A percentile compares a stretch with the other conserved stretches of the same genome.
phyloP scores from a whole-genome alignment of 768 basidiomycete species.

The Xerocomellus intermedius region DNA sequence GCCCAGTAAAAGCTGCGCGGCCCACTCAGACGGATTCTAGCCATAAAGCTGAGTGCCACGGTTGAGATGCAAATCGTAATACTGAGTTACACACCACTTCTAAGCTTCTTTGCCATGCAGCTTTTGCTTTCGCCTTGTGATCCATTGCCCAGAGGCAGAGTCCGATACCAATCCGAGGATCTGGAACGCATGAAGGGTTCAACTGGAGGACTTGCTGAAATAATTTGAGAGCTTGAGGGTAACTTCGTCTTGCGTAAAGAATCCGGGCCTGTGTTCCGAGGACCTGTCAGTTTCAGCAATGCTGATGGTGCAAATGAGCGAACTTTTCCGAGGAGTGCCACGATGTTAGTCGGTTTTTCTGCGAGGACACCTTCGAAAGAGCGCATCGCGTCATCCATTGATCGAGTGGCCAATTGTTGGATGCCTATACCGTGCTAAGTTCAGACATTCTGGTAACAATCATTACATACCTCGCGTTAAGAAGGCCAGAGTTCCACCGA shows the following conservation, averaged over 20 bases:
- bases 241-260: slow-evolving; percentile 75
- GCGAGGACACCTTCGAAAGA: slow-evolving; percentile 79
- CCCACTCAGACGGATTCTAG: slow-evolving; percentile 77
- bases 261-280: slow-evolving; percentile 64
- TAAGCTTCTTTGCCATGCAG: slow-evolving; percentile 87
- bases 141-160: slow-evolving; percentile 91
- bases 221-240: slow-evolving; percentile 72
- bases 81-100: slow-evolving; percentile 65
- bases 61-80: background rate
- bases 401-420: slow-evolving; percentile 74
- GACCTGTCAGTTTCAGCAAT: background rate
- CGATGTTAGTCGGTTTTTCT: slow-evolving; percentile 79
- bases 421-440: slow-evolving; percentile 51
- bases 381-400: slow-evolving; percentile 78
- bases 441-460: background rate
- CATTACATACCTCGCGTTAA: slow-evolving; percentile 60
- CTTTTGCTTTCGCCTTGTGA: slow-evolving; percentile 75
- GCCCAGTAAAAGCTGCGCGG: slow-evolving; percentile 79
- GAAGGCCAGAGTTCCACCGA: slow-evolving; percentile 55
- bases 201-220: slow-evolving; percentile 84
- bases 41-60: background rate
- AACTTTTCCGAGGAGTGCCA: slow-evolving; percentile 87
- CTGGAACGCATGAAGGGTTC: slow-evolving; percentile 78
- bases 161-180: slow-evolving; percentile 95
- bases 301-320: background rate